Evolutionary conservation across 140 eudicot genomes (phyloP).

Genomic region (Senecio squalidus): DNA sequence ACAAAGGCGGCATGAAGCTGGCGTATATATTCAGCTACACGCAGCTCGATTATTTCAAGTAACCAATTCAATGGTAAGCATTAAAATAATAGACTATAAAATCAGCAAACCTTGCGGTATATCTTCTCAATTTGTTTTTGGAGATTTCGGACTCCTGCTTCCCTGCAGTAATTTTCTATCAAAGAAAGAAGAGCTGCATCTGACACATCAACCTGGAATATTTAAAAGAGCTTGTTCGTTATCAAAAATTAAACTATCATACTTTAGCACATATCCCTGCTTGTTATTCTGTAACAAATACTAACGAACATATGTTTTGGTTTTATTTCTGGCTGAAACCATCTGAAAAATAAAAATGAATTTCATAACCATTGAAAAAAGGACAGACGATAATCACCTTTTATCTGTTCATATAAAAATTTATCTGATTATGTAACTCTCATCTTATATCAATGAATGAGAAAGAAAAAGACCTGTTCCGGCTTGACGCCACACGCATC

Average conservation of each 20-base stretch:
- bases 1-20: neutral
- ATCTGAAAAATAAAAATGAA: conserved; percentile 3
- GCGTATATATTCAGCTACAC: neutral
- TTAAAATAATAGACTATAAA: neutral
- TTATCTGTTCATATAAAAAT: neutral
- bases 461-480: conserved; percentile 58
- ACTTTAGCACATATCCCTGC: neutral
- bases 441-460: neutral
- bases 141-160: conserved; percentile 95
- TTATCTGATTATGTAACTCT: neutral
- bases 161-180: conserved; percentile 91
- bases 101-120: conserved; percentile 75
- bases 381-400: neutral
- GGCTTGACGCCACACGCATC: conserved; percentile 95
- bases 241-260: neutral
- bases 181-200: conserved; percentile 90
- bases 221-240: neutral
- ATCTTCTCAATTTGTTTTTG: conserved; percentile 97
- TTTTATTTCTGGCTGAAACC: neutral
- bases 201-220: conserved; percentile 78
- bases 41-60: neutral
- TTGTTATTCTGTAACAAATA: conserved; percentile 1
- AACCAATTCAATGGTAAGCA: neutral
- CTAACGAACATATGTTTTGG: neutral
- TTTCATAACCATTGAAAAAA: neutral